Percentiles rank a stretch among this genome's conserved stretches.
Conservation (phyloP, 371 early-diverging fungal species). For the Mucor velutinosus region DNA sequence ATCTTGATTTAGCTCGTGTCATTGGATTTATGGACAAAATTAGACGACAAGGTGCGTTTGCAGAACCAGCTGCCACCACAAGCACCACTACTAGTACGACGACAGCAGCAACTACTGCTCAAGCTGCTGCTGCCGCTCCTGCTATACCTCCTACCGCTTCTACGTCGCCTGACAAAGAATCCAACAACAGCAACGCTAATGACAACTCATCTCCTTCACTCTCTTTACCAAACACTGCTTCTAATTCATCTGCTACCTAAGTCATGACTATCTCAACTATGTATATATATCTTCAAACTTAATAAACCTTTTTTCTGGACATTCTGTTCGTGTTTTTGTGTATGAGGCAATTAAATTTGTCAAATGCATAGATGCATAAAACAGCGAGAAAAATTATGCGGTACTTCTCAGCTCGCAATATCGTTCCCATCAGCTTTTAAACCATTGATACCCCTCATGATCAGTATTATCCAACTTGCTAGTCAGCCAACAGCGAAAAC, state of each 20-base stretch:
- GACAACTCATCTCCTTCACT: background rate
- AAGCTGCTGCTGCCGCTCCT: background rate
- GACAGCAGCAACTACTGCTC: background rate
- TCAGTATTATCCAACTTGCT: too few relatives aligned
- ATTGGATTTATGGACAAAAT: constrained; percentile 61
- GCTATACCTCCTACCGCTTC: background rate
- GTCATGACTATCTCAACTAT: background rate
- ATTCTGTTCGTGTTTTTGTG: background rate
- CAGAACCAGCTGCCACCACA: background rate
- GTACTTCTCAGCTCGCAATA: too few relatives aligned
- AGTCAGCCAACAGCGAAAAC: too few relatives aligned
- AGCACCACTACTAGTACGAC: background rate
- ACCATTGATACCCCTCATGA: too few relatives aligned
- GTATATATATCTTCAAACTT: background rate
- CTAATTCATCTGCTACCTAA: background rate
- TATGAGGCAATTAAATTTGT: too few relatives aligned
- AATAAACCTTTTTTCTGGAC: background rate
- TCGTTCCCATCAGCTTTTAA: too few relatives aligned
- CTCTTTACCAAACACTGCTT: background rate
- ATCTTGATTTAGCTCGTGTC: constrained; percentile 60
- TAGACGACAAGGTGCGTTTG: constrained; percentile 11
- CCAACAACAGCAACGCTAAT: background rate
- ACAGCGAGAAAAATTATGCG: too few relatives aligned
- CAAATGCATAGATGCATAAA: too few relatives aligned
- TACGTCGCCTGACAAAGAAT: background rate